Conservation (phyloP, 805 yeast genomes). For the Candida caryicola region DNA sequence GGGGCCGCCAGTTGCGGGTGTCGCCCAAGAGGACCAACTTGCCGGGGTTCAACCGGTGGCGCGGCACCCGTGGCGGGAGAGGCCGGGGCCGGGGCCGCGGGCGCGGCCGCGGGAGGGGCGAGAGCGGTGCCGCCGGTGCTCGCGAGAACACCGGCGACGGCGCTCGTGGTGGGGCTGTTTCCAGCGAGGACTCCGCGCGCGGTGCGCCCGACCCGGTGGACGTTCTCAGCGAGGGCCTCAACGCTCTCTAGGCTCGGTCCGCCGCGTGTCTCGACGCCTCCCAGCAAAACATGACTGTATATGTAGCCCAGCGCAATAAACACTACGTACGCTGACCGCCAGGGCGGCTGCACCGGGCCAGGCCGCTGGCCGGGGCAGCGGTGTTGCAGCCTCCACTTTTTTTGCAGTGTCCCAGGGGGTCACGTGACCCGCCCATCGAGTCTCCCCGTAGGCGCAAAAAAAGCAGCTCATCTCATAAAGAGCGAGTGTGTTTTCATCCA, state of each 20-base stretch:
- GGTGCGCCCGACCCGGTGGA: too few species aligned
- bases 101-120: conserved; percentile 33
- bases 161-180: conserved; percentile 9
- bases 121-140: conserved; percentile 14
- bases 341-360: too few species aligned
- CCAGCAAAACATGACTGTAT: too few species aligned
- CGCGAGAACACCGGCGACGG: conserved; percentile 16
- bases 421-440: conserved; percentile 5
- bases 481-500: neutral
- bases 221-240: too few species aligned
- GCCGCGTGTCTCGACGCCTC: too few species aligned
- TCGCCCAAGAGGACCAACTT: conserved; percentile 52
- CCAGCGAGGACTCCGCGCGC: too few species aligned
- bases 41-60: conserved; percentile 41
- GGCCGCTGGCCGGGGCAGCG: too few species aligned
- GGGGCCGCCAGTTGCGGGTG: conserved; percentile 48
- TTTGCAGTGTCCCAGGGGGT: too few species aligned
- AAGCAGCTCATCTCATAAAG: conserved; percentile 7
- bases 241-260: too few species aligned
- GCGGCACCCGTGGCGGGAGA: conserved; percentile 16
- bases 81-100: conserved; percentile 24
- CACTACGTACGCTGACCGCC: too few species aligned
- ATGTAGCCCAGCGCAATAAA: too few species aligned
- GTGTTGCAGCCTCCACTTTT: neutral
- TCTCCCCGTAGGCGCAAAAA: conserved; percentile 2